These are phyloP conservation scores for Endocladia muricata DNA, from an alignment of 31 red algal genomes.

Conservation along the genomic window DNA sequence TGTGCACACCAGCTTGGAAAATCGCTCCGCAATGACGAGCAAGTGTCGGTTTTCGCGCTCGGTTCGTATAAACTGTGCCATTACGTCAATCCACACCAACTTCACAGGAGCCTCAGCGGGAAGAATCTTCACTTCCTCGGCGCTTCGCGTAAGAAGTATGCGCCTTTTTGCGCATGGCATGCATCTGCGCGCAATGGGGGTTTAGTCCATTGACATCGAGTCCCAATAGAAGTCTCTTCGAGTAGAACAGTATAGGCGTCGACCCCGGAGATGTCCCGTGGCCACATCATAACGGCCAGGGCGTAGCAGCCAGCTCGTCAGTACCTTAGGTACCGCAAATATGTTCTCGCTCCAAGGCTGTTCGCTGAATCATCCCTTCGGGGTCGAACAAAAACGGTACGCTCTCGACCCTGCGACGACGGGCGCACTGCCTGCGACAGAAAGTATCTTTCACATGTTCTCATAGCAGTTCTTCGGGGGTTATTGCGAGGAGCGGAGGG, in stretches of 20 bases:
- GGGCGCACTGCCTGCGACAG: not conserved
- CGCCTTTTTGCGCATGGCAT: not conserved
- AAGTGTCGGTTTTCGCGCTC: not conserved
- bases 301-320: not conserved
- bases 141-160: not conserved
- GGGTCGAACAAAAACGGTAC: not conserved
- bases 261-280: not conserved
- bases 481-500: not conserved
- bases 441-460: not conserved
- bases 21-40: not conserved
- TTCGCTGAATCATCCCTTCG: not conserved
- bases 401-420: not conserved
- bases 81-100: conserved; percentile 17
- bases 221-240: not conserved
- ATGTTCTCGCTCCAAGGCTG: not conserved
- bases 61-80: conserved; percentile 7
- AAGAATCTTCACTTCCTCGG: not conserved
- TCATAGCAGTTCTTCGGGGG: not conserved
- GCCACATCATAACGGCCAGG: not conserved
- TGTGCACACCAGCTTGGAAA: not conserved
- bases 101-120: conserved; percentile 1
- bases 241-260: not conserved
- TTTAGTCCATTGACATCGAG: not conserved
- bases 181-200: not conserved
- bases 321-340: not conserved